Evolutionary conservation across 108 stramenopile genomes (phyloP), one percentile per base, ranked within the genome.

Genomic region (Nannochloropsis salina): DNA sequence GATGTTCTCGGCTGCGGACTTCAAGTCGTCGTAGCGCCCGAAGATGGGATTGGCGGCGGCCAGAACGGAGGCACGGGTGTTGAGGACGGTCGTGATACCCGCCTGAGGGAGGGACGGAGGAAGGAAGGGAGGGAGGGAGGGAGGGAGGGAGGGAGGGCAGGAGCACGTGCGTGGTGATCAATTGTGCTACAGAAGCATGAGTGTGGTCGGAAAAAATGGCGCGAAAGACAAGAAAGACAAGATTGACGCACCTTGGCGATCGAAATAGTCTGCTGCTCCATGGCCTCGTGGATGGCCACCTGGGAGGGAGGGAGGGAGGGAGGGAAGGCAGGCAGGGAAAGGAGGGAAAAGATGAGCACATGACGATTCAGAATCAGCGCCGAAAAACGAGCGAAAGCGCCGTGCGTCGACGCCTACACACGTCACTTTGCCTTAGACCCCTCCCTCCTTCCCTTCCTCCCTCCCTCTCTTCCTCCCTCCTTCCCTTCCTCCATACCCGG

Each of bases 251-350:
- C 86, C 90, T 99, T 99, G 81, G 98, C 99, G 42, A 99, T 91
- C 81, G 95, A 95, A 44, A 99, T 98, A n/a, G 99, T 99, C 88
- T 99, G 99, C 88, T 99, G 99, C 91, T 99, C 99, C 99, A 99
- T 99, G 41, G 98, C 99, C 91, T 99, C 97, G 82, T 43, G 82
- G 42, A 83, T 83, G 82, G 82, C 82, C 82, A 42, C 42, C 82
- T 74, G 61, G 3, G 6, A 74, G 3, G 61, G 6, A 74, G 61
- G 61, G 61, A 74, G 61, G 61, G 61, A 74, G 6, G 61, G 61
- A 74, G 61, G 61, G 61, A 74, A 74, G 8, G 61, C 31, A 74
- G 61, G 0, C 3, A 74, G 61, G 61, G 61, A 51, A 51, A 51
- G 47, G 15, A 74, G 8, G n/a, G 6, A 2, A 74, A 51, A 51